A percentile compares a stretch with the other conserved stretches of the same genome.
Conservation (phyloP, 2,329 filamentous ascomycete genomes). For the Sclerotinia minor region DNA sequence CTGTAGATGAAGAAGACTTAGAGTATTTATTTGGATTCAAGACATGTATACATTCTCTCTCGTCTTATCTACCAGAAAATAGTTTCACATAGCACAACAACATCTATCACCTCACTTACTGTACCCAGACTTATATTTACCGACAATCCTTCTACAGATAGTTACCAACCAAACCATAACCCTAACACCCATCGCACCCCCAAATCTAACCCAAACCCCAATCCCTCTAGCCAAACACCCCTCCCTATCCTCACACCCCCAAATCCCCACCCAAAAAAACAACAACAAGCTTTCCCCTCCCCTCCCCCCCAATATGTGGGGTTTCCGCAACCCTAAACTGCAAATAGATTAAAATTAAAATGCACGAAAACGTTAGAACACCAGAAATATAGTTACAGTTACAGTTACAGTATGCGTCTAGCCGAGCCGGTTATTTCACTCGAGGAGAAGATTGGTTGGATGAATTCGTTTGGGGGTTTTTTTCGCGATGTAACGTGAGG, state of each 20-base stretch:
- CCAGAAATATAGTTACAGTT: no score
- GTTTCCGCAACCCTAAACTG: constrained; percentile 16
- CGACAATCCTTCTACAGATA: background rate
- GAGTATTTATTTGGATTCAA: background rate
- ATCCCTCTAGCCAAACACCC: background rate
- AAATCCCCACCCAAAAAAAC: background rate
- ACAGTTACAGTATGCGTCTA: no score
- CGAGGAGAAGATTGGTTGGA: constrained; percentile 3
- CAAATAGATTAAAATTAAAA: constrained; percentile 4
- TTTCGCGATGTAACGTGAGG: background rate
- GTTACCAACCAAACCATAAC: background rate
- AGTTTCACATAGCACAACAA: background rate
- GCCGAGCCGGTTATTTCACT: no score
- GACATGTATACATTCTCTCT: background rate
- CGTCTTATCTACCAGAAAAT: background rate
- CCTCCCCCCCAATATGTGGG: background rate
- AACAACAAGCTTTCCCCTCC: background rate
- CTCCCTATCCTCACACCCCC: background rate
- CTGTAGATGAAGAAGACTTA: background rate
- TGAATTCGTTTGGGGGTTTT: background rate
- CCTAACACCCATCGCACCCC: background rate
- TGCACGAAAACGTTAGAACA: background rate
- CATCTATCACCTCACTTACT: background rate
- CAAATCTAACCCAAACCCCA: background rate
- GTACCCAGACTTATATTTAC: background rate